Evolutionary conservation across 163 green algal species (phyloP), one percentile per base, ranked within the genome.

Genomic region (Scenedesmus sp.): DNA sequence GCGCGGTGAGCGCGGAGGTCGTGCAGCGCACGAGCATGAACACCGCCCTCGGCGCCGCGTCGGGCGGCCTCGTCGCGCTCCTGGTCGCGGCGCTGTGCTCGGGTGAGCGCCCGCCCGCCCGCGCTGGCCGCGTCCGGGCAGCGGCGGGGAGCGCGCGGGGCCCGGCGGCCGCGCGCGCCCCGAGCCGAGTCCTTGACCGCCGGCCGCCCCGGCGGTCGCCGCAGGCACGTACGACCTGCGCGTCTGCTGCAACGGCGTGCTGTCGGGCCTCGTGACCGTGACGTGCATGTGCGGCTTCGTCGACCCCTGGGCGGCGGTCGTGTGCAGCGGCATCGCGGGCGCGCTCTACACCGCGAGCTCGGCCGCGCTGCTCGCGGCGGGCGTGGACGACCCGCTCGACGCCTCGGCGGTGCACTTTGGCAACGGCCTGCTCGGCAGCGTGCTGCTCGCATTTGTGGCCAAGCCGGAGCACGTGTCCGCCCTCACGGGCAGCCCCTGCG

Each of bases 361-460:
- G 0, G 24, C 60, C 20, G 51, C 84, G 63, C 65, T 89, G 78
- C 77, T 89, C 67, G 60, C 75, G 44, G 54, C 45, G 28, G 47
- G 78, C 20, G 72, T 89, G 3, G 85, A 89, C 71, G 85, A 89
- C 70, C 85, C 85, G 20, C 71, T 89, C 10, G 85, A 89, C 56
- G 82, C 70, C 5, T 70, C 65, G 14, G 71, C 72, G 9, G 75
- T 89, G 29, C 85, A 89, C 57, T 78, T 85, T 13, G 74, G 56
- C 44, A 81, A 63, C 44, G 85, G 85, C 18, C 20, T 54, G 5
- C 22, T 84, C 28, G 82, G 85, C 58, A 85, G 60, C 2, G 26
- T 87, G 36, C 47, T 89, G 78, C 66, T 86, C 42, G 78, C 69
- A 4, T 64, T 88, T 42, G 60, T 88, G 28, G 85, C 84, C 2